Conservation (phyloP, 192 early-diverging fungal genomes). For the Mortierella hygrophila region DNA sequence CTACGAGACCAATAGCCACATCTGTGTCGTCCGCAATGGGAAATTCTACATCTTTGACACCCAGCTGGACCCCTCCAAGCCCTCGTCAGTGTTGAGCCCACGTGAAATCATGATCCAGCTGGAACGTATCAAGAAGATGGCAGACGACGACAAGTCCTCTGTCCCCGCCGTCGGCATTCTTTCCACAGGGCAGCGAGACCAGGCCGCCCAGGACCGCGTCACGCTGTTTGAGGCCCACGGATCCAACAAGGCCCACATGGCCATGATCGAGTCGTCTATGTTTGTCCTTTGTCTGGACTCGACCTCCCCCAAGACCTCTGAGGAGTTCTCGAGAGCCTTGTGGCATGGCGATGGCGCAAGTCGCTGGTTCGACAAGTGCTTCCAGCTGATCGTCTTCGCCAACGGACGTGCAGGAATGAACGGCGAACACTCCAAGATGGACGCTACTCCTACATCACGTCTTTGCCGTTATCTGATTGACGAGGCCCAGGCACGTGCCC, state of each 20-base stretch:
- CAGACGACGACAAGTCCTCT: slow-evolving; percentile 61
- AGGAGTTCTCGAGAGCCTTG: slow-evolving; percentile 80
- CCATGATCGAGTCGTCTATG: slow-evolving; percentile 77
- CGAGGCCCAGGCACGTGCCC: slow-evolving; percentile 53
- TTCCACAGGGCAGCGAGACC: slow-evolving; percentile 66
- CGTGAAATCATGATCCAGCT: slow-evolving; percentile 69
- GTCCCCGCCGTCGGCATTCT: slow-evolving; percentile 70
- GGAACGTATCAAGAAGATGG: slow-evolving; percentile 73
- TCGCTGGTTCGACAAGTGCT: slow-evolving; percentile 91
- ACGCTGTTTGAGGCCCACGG: slow-evolving; percentile 70
- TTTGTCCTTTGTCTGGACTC: slow-evolving; percentile 87
- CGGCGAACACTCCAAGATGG: slow-evolving; percentile 76
- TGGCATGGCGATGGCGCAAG: slow-evolving; percentile 89
- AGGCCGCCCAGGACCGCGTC: slow-evolving; percentile 67
- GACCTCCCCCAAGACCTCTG: slow-evolving; percentile 72
- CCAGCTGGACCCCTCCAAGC: slow-evolving; percentile 58
- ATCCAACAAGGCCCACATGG: slow-evolving; percentile 71
- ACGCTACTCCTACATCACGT: slow-evolving; percentile 84
- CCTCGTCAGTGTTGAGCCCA: slow-evolving; percentile 47
- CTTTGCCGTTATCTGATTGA: slow-evolving; percentile 77
- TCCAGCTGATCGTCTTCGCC: slow-evolving; percentile 76
- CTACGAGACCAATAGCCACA: slow-evolving; percentile 74
- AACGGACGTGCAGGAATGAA: slow-evolving; percentile 77
- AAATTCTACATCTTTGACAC: slow-evolving; percentile 80
- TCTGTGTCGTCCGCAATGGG: slow-evolving; percentile 81